Evolutionary conservation across 306 rosid species (phyloP).

Genomic region (Arachis stenosperma): DNA sequence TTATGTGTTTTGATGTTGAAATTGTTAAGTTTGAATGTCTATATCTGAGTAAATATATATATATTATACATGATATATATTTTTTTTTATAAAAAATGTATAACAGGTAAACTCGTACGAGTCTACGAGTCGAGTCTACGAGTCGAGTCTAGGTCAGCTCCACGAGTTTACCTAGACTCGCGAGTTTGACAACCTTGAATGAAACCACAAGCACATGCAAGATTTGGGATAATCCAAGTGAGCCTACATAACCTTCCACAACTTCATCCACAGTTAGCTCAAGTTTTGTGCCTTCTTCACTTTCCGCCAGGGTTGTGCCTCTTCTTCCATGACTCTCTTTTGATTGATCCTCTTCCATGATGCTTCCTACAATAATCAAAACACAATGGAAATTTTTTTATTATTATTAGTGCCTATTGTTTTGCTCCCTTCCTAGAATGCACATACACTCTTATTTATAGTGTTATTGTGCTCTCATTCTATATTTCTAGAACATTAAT

Average conservation of each 20-base stretch:
- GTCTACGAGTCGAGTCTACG: no score
- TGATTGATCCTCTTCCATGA: constrained; percentile 37
- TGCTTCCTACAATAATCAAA: constrained; percentile 8
- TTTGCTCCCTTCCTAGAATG: constrained; percentile 20
- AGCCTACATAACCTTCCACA: constrained; percentile 43
- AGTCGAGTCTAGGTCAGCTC: no score
- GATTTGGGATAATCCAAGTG: constrained; percentile 42
- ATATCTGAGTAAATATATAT: no score
- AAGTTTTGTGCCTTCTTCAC: neutral
- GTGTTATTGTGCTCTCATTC: constrained; percentile 8
- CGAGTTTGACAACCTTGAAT: no score
- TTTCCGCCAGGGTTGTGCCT: constrained; percentile 1
- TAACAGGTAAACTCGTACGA: no score
- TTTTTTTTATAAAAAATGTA: no score
- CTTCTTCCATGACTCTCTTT: constrained; percentile 18
- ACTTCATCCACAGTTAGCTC: constrained; percentile 46
- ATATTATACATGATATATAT: no score
- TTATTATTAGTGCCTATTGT: neutral
- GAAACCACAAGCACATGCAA: constrained; percentile 44
- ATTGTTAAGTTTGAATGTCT: no score
- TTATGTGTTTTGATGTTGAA: no score
- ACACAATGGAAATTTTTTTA: neutral
- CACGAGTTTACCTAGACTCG: no score
- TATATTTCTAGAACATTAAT: neutral
- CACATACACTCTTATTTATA: constrained; percentile 4